Percentiles rank a stretch among this genome's conserved stretches.
Evolutionary conservation across 805 yeast genomes (phyloP).

Genomic region (Wickerhamiella cacticola): DNA sequence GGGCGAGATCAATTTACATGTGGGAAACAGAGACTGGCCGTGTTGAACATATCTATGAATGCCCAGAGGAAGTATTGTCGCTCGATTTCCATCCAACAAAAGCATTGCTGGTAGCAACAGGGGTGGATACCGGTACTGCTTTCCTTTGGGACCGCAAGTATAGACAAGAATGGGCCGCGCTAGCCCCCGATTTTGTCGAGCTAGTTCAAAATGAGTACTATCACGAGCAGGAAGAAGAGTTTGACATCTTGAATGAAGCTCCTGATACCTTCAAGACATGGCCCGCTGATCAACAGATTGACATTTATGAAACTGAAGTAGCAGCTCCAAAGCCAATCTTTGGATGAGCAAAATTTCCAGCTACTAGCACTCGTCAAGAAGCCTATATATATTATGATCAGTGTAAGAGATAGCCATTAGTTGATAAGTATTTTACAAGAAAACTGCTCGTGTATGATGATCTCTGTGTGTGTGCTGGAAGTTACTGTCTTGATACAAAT

Average conservation of each 20-base stretch:
- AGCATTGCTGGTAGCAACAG: slow-evolving; percentile 70
- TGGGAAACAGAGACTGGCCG: slow-evolving; percentile 90
- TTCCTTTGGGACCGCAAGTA: slow-evolving; percentile 71
- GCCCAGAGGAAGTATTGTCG: slow-evolving; percentile 76
- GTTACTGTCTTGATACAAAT: too few species aligned
- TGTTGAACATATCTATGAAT: slow-evolving; percentile 78
- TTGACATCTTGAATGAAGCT: slow-evolving; percentile 71
- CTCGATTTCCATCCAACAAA: slow-evolving; percentile 75
- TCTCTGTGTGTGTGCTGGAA: too few species aligned
- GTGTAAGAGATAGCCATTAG: too few species aligned
- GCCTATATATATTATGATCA: too few species aligned
- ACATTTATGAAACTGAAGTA: neutral
- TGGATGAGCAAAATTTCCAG: neutral
- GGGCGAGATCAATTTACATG: slow-evolving; percentile 77
- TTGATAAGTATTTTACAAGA: too few species aligned
- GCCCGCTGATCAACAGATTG: neutral
- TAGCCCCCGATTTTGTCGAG: slow-evolving; percentile 93
- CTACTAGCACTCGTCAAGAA: too few species aligned
- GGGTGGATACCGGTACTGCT: slow-evolving; percentile 69
- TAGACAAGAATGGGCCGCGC: slow-evolving; percentile 91
- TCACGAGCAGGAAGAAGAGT: slow-evolving; percentile 56
- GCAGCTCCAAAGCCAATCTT: neutral
- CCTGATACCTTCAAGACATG: slow-evolving; percentile 28
- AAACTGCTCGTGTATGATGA: too few species aligned
- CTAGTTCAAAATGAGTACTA: slow-evolving; percentile 85